Conservation (phyloP, 2,329 filamentous ascomycete species). For the Exophiala mesophila region DNA sequence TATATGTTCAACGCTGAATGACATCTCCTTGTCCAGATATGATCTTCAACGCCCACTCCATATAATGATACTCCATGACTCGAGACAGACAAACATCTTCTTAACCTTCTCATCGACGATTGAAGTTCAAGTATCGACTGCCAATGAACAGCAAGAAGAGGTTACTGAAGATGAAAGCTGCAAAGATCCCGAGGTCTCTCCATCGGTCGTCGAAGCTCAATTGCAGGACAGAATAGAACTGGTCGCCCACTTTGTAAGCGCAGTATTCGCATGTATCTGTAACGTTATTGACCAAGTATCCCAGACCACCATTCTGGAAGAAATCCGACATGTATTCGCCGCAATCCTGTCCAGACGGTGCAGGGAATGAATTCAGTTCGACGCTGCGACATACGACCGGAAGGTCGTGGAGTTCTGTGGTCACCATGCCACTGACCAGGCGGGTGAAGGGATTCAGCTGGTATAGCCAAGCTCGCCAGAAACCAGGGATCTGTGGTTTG, state of each 20-base stretch:
- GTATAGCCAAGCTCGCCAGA: conserved; percentile 78
- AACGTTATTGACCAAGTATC: conserved; percentile 64
- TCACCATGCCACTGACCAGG: conserved; percentile 73
- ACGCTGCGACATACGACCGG: conserved; percentile 54
- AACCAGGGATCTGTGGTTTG: conserved; percentile 67
- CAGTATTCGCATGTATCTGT: conserved; percentile 73
- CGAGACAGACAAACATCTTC: too few relatives aligned
- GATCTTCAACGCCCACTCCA: too few relatives aligned
- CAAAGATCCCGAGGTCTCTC: conserved; percentile 76
- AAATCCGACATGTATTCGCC: conserved; percentile 70
- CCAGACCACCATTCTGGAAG: conserved; percentile 62
- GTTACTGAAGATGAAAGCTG: conserved; percentile 73
- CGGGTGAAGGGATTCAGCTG: conserved; percentile 78
- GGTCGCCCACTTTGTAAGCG: conserved; percentile 70
- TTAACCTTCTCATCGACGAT: too few relatives aligned
- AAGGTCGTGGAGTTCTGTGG: conserved; percentile 66
- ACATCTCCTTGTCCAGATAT: too few relatives aligned
- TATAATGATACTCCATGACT: too few relatives aligned
- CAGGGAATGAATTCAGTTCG: conserved; percentile 65
- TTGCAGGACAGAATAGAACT: conserved; percentile 68
- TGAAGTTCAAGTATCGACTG: conserved; percentile 28
- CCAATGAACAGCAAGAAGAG: conserved; percentile 27
- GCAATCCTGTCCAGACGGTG: conserved; percentile 63
- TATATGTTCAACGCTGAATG: too few relatives aligned
- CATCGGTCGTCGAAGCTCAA: conserved; percentile 66